Conservation (phyloP, 495 filamentous ascomycete species). For the Ascodesmis nigricans region DNA sequence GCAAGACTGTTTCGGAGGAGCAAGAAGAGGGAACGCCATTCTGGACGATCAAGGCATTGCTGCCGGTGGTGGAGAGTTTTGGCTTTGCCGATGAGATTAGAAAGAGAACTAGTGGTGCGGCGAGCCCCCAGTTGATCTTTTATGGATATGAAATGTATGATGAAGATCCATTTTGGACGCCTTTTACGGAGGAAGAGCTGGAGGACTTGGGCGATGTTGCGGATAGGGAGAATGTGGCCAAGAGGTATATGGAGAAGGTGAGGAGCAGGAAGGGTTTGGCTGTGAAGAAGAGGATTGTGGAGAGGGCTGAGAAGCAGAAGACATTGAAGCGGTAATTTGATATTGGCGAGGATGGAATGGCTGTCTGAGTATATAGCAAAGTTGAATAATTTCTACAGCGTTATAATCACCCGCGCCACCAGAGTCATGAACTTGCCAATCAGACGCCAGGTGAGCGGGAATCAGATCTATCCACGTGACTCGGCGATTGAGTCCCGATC, state of each 20-base stretch:
- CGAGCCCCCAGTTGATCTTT: slow-evolving; percentile 82
- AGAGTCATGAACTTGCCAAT: no score
- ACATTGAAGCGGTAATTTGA: slow-evolving; percentile 75
- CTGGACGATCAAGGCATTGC: slow-evolving; percentile 68
- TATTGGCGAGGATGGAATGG: not conserved
- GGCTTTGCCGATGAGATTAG: slow-evolving; percentile 91
- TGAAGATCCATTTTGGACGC: slow-evolving; percentile 92
- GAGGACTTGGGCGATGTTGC: slow-evolving; percentile 89
- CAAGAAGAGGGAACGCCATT: slow-evolving; percentile 93
- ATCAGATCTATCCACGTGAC: no score
- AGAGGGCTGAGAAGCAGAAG: slow-evolving; percentile 95
- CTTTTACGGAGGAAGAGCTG: slow-evolving; percentile 84
- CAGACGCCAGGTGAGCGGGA: no score
- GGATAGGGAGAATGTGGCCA: slow-evolving; percentile 86
- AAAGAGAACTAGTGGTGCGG: slow-evolving; percentile 75
- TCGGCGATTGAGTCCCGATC: no score
- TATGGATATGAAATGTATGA: slow-evolving; percentile 77
- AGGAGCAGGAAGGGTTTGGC: slow-evolving; percentile 65
- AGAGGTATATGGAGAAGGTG: slow-evolving; percentile 82
- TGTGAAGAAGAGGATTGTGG: slow-evolving; percentile 54
- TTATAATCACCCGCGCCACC: no score
- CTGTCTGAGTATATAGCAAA: not conserved
- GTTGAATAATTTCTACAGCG: not conserved
- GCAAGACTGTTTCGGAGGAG: slow-evolving; percentile 66
- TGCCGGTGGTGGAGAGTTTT: slow-evolving; percentile 86